Base-by-base conservation (phyloP, 2,329 filamentous ascomycete species). In the Cladobotryum protrusum region DNA sequence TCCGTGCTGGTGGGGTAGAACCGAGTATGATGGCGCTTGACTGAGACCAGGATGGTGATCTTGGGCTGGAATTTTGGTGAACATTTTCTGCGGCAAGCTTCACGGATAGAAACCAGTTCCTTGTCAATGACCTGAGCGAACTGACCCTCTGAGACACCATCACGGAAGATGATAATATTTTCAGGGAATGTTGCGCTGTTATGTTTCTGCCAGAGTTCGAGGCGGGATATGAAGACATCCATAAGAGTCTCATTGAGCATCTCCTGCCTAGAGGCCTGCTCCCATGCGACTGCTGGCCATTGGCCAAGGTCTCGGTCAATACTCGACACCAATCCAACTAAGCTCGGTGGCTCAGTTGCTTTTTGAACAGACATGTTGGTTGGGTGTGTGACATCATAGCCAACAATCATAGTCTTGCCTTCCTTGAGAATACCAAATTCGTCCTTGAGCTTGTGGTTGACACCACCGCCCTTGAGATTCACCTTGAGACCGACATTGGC, bases 311-410 rank as follows among this genome's bases (percentile, higher is more conserved):
- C 63, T 1, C 69, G 66, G 62, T 95, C 87, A 5, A 87, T 66
- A 37, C 85, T 93, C 1, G 88, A 82, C 6, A 96, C 90, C 48
- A 96, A 79, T 1, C 83, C 87, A 3, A 89, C 89, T 45, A 95
- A 77, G 63, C 87, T 93, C 1, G 88, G 89, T 0, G 86, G 58
- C 14, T 61, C 61, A 14, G 56, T 59, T 29, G 57, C 58, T 41
- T 64, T 62, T 29, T 29, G 4, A 2, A 53, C 32, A n/a, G 63
- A 52, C 15, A 78, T 63, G 55, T 79, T 79, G 5, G 89, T 92
- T 0, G 91, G 90, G 59, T 96, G 91, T 0, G 89, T 95, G 1
- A 96, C 90, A 61, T 96, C 91, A 57, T 93, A 85, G 0, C 91
- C 90, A 8, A 95, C 81, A 1, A 96, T 70, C 83, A 96, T 96